Percentiles rank a stretch among this genome's conserved stretches.
Evolutionary conservation across 257 asterid genomes (phyloP).

Genomic region (Paraleonurus japonicus): DNA sequence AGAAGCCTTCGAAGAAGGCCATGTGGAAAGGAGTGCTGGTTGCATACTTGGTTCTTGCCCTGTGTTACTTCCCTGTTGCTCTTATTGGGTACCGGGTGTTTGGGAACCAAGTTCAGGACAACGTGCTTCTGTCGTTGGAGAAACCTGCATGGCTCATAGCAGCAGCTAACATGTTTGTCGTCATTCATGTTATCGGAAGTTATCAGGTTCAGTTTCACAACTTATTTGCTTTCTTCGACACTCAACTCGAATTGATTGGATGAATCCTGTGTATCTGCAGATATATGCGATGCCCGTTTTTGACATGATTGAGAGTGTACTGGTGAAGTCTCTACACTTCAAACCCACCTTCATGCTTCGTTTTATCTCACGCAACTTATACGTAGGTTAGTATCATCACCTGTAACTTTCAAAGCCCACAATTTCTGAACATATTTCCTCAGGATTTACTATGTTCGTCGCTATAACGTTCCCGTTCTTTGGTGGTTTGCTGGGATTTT

Average conservation of each 20-base stretch:
- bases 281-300: slow-evolving; percentile 50
- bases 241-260: not conserved
- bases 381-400: slow-evolving; percentile 36
- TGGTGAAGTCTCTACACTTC: slow-evolving; percentile 36
- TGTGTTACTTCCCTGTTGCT: slow-evolving; percentile 45
- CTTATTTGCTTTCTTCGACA: not conserved
- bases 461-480: slow-evolving; percentile 47
- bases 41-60: slow-evolving; percentile 37
- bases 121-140: slow-evolving; percentile 36
- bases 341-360: slow-evolving; percentile 40
- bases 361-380: slow-evolving; percentile 30
- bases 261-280: not conserved
- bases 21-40: slow-evolving; percentile 44
- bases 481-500: slow-evolving; percentile 48
- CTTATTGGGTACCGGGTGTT: slow-evolving; percentile 34
- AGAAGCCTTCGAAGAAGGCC: slow-evolving; percentile 40
- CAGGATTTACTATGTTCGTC: slow-evolving; percentile 22
- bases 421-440: not conserved
- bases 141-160: slow-evolving; percentile 43
- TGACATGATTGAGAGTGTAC: slow-evolving; percentile 48
- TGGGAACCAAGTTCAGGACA: slow-evolving; percentile 36
- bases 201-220: slow-evolving; percentile 23
- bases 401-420: not conserved
- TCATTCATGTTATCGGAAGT: slow-evolving; percentile 34
- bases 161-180: slow-evolving; percentile 40